Base-by-base conservation (phyloP, 768 basidiomycete genomes). In the Lactarius hengduanensis region DNA sequence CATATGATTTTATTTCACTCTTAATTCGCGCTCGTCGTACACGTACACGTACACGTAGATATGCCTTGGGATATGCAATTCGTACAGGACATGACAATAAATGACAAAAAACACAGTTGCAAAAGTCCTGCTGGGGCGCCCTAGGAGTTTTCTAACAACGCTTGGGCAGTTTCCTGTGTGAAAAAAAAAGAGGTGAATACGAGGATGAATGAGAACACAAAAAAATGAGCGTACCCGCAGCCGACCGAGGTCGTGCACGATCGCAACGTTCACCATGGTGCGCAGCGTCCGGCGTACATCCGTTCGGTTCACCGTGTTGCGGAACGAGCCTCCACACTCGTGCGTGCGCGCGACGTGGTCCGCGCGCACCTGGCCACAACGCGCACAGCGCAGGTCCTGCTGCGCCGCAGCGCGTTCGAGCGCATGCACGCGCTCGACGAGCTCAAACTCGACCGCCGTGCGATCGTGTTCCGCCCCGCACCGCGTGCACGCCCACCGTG, bases 401-500 rank as follows among this genome's bases (percentile, higher is more conserved):
- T 95, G 89, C 34, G 91, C 84, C 71, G 91, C 94, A 40, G 85
- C 81, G 40, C 86, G 82, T 75, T 94, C 88, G 45, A 94, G 78
- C 18, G 81, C 76, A 54, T 86, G 83, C 28, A 94, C 84, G 75
- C 90, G 79, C 57, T 91, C 87, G 68, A 98, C 87, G 65, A 99
- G 78, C 59, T 87, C 83, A 72, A 92, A 88, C 76, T 98, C 96
- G 74, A 99, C 95, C 45, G 86, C 83, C 9, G 81, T 77, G n/a
- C 90, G 85, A 74, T 99, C 96, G 76, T 94, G 96, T 75, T 97
- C 92, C 38, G 89, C 87, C 22, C 84, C 85, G 70, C 95, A 97
- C 61, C 79, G 79, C 59, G 80, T 78, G 73, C 94, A 92, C 16
- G 78, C 73, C 93, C 91, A 94, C 63, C 83, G 85, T 22, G 77